Conservation (phyloP, 768 basidiomycete genomes). For the Suillus cothurnatus region DNA sequence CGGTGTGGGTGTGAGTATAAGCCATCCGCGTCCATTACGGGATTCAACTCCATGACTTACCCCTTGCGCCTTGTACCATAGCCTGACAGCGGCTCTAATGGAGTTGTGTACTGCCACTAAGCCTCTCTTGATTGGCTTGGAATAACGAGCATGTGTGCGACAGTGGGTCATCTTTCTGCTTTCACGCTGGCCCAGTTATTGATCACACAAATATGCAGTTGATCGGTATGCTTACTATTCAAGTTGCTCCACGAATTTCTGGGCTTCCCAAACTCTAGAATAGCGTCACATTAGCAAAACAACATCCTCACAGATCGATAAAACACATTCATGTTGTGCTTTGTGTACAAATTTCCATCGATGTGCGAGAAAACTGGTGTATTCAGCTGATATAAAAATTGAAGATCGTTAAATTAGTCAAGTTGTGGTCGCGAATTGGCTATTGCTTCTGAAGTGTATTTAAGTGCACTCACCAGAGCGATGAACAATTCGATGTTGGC, state of each 20-base stretch:
- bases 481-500: background rate
- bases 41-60: background rate
- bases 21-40: background rate
- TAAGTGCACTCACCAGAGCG: background rate
- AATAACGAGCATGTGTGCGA: background rate
- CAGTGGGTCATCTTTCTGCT: background rate
- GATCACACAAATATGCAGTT: background rate
- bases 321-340: background rate
- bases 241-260: background rate
- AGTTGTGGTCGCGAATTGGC: background rate
- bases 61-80: background rate
- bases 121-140: background rate
- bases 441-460: background rate
- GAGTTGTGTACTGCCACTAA: background rate
- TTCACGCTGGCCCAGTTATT: background rate
- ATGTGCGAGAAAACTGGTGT: too few relatives aligned
- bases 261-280: background rate
- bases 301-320: background rate
- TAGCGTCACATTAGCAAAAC: too few relatives aligned
- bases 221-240: background rate
- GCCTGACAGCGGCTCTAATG: background rate
- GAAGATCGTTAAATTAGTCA: too few relatives aligned
- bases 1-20: background rate
- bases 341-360: too few relatives aligned
- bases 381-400: too few relatives aligned